These are phyloP conservation scores for Aspergillus conjunctus DNA, from an alignment of 495 filamentous ascomycete species.

Conservation along the genomic window DNA sequence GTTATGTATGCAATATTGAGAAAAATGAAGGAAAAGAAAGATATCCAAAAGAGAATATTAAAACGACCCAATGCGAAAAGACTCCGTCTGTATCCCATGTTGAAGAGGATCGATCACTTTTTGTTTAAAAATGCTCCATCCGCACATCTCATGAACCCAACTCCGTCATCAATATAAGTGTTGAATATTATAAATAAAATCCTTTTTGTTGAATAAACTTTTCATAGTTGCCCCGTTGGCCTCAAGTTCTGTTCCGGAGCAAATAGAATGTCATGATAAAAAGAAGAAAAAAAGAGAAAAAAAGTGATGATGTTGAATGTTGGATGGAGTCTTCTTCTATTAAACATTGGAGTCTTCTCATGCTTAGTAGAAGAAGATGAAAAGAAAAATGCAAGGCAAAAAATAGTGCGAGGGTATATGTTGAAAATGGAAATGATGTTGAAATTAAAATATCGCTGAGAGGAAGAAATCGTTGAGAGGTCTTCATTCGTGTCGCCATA, in stretches of 20 bases:
- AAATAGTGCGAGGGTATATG: slow-evolving; percentile 33
- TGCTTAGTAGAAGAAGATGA: slow-evolving; percentile 16
- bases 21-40: slow-evolving; percentile 13
- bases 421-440: slow-evolving; percentile 43
- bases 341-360: slow-evolving; percentile 27
- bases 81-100: slow-evolving; percentile 34
- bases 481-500: slow-evolving; percentile 53
- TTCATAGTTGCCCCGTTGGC: slow-evolving; percentile 4
- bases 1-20: slow-evolving; percentile 1
- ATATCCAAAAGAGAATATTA: slow-evolving; percentile 20
- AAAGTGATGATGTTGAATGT: slow-evolving; percentile 43
- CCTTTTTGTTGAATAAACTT: slow-evolving; percentile 6
- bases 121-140: slow-evolving; percentile 3
- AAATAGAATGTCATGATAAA: background rate
- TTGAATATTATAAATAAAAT: slow-evolving; percentile 27
- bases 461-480: slow-evolving; percentile 55
- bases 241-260: slow-evolving; percentile 15
- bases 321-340: too few relatives aligned
- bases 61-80: slow-evolving; percentile 21
- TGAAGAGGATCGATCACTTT: slow-evolving; percentile 34
- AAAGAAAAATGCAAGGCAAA: slow-evolving; percentile 27
- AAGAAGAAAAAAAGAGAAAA: slow-evolving; percentile 11
- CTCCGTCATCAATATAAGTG: slow-evolving; percentile 31
- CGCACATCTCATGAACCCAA: slow-evolving; percentile 25
- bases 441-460: slow-evolving; percentile 47